Conservation (phyloP, 495 filamentous ascomycete species). For the Penicillium desertorum region DNA sequence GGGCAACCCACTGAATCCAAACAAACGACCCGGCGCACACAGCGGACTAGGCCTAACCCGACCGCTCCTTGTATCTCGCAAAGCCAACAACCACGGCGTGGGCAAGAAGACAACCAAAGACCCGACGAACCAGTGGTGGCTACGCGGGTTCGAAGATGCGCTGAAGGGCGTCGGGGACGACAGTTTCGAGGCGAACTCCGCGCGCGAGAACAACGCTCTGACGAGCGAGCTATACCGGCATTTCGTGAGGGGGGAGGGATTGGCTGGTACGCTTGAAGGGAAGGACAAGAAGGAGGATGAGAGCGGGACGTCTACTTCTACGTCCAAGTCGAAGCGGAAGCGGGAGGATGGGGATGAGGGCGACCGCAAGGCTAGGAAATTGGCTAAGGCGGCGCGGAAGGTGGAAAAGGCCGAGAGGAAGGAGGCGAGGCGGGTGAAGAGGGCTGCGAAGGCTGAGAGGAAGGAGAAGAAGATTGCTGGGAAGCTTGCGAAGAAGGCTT, state of each 20-base stretch:
- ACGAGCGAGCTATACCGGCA: conserved; percentile 71
- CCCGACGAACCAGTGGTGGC: conserved; percentile 73
- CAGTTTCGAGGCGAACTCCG: conserved; percentile 19
- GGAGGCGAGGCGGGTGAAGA: conserved; percentile 34
- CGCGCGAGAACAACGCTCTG: conserved; percentile 36
- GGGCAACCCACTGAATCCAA: conserved; percentile 71
- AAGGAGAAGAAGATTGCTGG: conserved; percentile 29
- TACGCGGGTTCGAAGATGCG: conserved; percentile 75
- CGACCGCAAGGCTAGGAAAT: conserved; percentile 25
- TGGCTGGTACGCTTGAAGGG: conserved; percentile 63
- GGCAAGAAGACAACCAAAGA: conserved; percentile 66
- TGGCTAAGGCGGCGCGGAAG: conserved; percentile 26
- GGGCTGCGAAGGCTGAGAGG: conserved; percentile 27
- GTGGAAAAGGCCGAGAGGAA: conserved; percentile 40
- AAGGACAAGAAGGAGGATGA: conserved; percentile 23
- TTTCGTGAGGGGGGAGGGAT: conserved; percentile 73
- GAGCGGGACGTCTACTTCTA: conserved; percentile 17
- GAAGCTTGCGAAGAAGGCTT: conserved; percentile 28
- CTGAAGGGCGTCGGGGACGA: conserved; percentile 64
- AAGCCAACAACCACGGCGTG: conserved; percentile 66
- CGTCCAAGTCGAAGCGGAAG: conserved; percentile 28
- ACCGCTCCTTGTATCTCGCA: conserved; percentile 67
- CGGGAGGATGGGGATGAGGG: conserved; percentile 19
- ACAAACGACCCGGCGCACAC: conserved; percentile 57
- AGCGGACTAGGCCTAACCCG: conserved; percentile 63